Evolutionary conservation across 495 filamentous ascomycete genomes (phyloP), one percentile per base, ranked within the genome.

Genomic region (Pyrenula massariospora): DNA sequence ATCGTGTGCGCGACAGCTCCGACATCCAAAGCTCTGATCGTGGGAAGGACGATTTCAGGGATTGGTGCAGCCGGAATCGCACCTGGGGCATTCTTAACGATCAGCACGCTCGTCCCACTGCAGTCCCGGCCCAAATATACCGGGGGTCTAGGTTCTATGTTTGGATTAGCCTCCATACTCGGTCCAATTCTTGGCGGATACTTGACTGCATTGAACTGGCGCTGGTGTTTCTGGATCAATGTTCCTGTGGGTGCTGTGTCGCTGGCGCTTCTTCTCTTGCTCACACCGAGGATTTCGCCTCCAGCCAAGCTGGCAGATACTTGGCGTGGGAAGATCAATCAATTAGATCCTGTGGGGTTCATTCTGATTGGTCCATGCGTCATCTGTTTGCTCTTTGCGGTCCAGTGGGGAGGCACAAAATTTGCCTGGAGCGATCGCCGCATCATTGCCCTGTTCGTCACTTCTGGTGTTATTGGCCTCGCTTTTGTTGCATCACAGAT

Each of bases 161-260:
- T 57, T 52, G 55, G 57, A 15, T 24, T 63, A 48, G 57, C 57
- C 10, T 54, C 75, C 2, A 73, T 80, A 23, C 63, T 77, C 56
- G 84, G 81, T 12, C 82, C 83, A 3, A 66, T 86, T 0, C 63
- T 78, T 23, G 75, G 77, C 20, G 78, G 77, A 24, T 65, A 63
- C 8, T 65, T 76, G 12, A 70, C 70, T 1, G 54, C 67, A 19
- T 66, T 79, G 1, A 81, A 79, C 0, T 90, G 87, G 87, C 72
- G 87, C 53, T 90, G 85, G 86, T 90, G 85, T 62, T 89, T 89
- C 66, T 88, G 77, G 65, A 85, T 85, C 57, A 82, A 68, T 54
- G 64, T 85, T 23, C 82, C 82, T 20, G 70, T 84, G 24, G 81
- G 82, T 22, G 81, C 71, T 12, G 52, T 78, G 10, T 73, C 78